These are phyloP conservation scores for Yamadazyma dendronema DNA, from an alignment of 1,139 yeast species.

Conservation along the genomic window DNA sequence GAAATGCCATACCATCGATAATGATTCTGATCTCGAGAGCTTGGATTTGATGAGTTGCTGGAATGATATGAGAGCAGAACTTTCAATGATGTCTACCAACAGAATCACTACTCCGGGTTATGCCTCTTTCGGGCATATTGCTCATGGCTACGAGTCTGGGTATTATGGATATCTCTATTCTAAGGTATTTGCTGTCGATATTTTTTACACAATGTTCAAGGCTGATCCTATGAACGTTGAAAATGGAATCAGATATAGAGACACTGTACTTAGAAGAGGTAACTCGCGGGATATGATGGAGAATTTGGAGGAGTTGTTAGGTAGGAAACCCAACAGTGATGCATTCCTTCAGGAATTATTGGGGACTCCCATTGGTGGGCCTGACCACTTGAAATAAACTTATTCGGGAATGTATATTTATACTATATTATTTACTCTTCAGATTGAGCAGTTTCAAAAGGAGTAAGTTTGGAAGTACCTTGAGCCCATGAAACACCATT, in stretches of 20 bases:
- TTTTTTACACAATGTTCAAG: constrained; percentile 71
- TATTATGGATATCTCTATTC: constrained; percentile 88
- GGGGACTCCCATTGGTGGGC: constrained; percentile 16
- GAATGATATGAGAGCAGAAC: constrained; percentile 61
- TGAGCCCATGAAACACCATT: constrained; percentile 78
- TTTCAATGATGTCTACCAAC: constrained; percentile 57
- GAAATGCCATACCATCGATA: constrained; percentile 57
- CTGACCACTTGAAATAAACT: not conserved
- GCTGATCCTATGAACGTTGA: constrained; percentile 62
- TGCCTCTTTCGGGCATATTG: constrained; percentile 78
- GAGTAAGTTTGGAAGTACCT: constrained; percentile 68
- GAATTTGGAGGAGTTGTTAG: constrained; percentile 62
- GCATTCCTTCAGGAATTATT: constrained; percentile 66
- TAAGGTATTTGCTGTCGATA: constrained; percentile 81
- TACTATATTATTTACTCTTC: constrained; percentile 1
- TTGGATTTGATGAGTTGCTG: constrained; percentile 55
- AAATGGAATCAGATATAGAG: constrained; percentile 67
- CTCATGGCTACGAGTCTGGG: constrained; percentile 84
- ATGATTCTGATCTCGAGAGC: constrained; percentile 34
- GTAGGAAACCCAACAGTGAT: constrained; percentile 69
- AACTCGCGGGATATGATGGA: constrained; percentile 71
- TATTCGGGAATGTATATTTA: not conserved
- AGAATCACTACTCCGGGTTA: constrained; percentile 60
- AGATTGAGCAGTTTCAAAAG: constrained; percentile 47
- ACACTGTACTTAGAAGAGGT: constrained; percentile 66